phyloP scores from a whole-genome alignment of 331 rosid genomes.

The Pyrus hybrid region DNA sequence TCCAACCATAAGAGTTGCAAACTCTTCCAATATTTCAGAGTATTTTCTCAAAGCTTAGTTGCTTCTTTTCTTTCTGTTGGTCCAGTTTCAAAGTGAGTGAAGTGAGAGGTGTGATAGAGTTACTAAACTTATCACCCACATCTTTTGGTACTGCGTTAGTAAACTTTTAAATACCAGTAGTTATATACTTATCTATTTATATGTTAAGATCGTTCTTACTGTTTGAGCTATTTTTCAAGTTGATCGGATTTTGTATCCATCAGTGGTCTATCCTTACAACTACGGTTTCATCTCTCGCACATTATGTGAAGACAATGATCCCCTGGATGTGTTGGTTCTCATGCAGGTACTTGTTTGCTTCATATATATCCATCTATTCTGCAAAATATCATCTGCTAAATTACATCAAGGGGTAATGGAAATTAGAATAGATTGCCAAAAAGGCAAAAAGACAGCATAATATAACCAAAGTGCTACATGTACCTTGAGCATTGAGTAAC shows the following conservation, averaged over 20 bases:
- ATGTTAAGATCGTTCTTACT: conserved; percentile 11
- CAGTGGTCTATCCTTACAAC: conserved; percentile 85
- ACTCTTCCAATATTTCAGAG: no score
- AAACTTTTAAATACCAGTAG: neutral
- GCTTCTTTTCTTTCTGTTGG: no score
- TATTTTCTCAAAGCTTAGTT: no score
- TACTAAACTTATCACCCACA: no score
- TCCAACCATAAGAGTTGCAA: no score
- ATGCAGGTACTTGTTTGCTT: conserved; percentile 62
- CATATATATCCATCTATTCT: neutral
- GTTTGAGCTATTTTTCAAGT: conserved; percentile 46
- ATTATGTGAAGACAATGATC: conserved; percentile 96
- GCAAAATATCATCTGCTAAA: neutral
- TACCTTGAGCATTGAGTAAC: neutral
- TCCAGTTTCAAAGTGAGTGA: no score
- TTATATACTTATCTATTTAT: neutral
- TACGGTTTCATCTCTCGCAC: conserved; percentile 94
- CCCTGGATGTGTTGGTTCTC: conserved; percentile 82
- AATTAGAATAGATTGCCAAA: neutral
- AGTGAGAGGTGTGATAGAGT: no score
- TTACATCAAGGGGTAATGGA: neutral
- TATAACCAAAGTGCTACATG: neutral
- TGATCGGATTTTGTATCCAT: conserved; percentile 59
- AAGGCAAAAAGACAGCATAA: neutral
- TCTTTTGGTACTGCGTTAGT: no score